Conservation (phyloP, 1,284 basidiomycete genomes). For the Trichosporon inkin region DNA sequence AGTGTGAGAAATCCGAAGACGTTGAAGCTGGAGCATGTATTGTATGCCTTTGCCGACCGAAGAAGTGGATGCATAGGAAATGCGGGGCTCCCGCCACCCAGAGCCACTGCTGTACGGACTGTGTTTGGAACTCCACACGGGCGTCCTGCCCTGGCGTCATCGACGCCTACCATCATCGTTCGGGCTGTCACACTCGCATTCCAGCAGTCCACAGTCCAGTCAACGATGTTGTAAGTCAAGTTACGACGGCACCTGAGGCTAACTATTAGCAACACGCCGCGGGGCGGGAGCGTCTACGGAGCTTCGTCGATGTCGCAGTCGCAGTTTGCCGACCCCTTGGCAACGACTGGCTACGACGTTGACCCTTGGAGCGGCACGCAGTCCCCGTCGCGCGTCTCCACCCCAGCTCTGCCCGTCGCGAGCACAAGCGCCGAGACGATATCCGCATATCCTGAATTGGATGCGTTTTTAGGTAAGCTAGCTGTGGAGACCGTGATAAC, state of each 20-base stretch:
- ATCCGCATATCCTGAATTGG: slow-evolving; percentile 16
- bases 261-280: slow-evolving; percentile 35
- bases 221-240: slow-evolving; percentile 34
- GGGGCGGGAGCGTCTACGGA: slow-evolving; percentile 19
- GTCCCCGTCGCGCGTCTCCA: slow-evolving; percentile 54
- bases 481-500: not conserved
- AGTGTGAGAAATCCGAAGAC: not conserved
- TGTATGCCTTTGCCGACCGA: not conserved
- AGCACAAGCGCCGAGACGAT: not conserved
- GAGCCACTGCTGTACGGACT: slow-evolving; percentile 1
- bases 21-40: not conserved
- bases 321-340: slow-evolving; percentile 35
- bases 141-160: slow-evolving; percentile 8
- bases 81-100: slow-evolving; percentile 1
- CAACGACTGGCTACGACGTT: slow-evolving; percentile 57
- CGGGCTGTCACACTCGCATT: not conserved
- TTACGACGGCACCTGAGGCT: not conserved
- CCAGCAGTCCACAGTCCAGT: not conserved
- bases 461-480: slow-evolving; percentile 35
- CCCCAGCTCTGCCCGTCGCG: slow-evolving; percentile 16
- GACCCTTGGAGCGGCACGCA: slow-evolving; percentile 84
- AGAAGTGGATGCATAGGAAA: not conserved
- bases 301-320: slow-evolving; percentile 14
- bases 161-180: not conserved
- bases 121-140: not conserved